These are phyloP conservation scores for Dactylellina parvicollis DNA, from an alignment of 2,329 filamentous ascomycete genomes.

Conservation along the genomic window DNA sequence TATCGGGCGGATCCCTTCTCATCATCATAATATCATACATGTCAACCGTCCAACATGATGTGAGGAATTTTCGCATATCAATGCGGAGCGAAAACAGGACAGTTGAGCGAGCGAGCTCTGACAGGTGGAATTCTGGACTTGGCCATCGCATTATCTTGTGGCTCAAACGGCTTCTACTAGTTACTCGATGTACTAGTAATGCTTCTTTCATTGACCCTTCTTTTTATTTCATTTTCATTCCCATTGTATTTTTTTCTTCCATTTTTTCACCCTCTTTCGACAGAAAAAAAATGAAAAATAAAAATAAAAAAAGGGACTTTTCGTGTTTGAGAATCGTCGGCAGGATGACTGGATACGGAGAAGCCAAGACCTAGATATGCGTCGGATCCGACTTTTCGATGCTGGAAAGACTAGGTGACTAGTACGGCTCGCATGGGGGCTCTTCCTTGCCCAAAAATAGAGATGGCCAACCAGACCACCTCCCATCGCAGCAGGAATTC, in stretches of 20 bases:
- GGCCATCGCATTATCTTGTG: no score
- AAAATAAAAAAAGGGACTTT: no score
- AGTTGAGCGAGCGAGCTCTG: neutral
- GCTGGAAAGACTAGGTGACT: neutral
- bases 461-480: constrained; percentile 21
- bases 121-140: constrained; percentile 2
- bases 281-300: no score
- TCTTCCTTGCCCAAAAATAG: constrained; percentile 52
- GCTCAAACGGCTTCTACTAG: no score
- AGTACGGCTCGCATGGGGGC: constrained; percentile 18
- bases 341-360: constrained; percentile 19
- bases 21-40: constrained; percentile 19
- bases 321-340: constrained; percentile 12
- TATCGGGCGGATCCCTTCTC: constrained; percentile 24
- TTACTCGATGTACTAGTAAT: no score
- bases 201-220: no score
- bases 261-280: no score
- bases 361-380: constrained; percentile 1
- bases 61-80: constrained; percentile 17
- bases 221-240: no score
- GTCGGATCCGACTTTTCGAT: constrained; percentile 31
- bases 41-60: constrained; percentile 7
- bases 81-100: constrained; percentile 20
- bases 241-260: neutral
- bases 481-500: constrained; percentile 7